Evolutionary conservation across 768 basidiomycete genomes (phyloP).

Genomic region (Pholiota microspora): DNA sequence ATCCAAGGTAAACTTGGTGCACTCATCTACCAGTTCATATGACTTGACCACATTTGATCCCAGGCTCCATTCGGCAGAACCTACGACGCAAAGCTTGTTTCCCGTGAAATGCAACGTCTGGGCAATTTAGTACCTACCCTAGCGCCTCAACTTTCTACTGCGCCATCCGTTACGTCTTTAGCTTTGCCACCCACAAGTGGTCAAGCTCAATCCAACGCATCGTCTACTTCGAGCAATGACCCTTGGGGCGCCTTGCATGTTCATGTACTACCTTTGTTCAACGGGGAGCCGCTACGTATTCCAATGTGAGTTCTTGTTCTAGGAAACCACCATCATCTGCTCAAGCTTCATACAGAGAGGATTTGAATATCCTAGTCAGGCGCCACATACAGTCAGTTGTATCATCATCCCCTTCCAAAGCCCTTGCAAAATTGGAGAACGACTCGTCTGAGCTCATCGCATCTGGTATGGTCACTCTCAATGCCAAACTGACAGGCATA

Average conservation of each 20-base stretch:
- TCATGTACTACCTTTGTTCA: constrained; percentile 88
- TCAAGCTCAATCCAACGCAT: constrained; percentile 34
- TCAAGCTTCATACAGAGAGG: constrained; percentile 54
- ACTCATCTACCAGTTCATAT: constrained; percentile 1
- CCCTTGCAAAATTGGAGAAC: constrained; percentile 68
- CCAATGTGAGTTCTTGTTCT: constrained; percentile 60
- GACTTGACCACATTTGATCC: constrained; percentile 8
- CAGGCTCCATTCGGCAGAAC: constrained; percentile 65
- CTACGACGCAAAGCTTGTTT: constrained; percentile 77
- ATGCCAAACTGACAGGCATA: constrained; percentile 72
- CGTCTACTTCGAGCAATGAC: constrained; percentile 49
- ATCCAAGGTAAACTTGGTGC: constrained; percentile 38
- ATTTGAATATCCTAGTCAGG: constrained; percentile 79
- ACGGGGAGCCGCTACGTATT: constrained; percentile 80
- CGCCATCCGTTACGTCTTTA: constrained; percentile 49
- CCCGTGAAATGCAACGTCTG: constrained; percentile 83
- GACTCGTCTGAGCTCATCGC: constrained; percentile 84
- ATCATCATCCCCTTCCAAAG: constrained; percentile 70
- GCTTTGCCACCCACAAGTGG: constrained; percentile 39
- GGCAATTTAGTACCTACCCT: constrained; percentile 58
- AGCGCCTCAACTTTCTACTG: constrained; percentile 47
- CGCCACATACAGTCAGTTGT: constrained; percentile 75
- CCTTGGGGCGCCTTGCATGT: constrained; percentile 87
- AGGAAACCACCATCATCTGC: constrained; percentile 2
- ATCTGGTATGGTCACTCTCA: constrained; percentile 89